Conservation (phyloP, 345 rosid species). For the Linum tenue region DNA sequence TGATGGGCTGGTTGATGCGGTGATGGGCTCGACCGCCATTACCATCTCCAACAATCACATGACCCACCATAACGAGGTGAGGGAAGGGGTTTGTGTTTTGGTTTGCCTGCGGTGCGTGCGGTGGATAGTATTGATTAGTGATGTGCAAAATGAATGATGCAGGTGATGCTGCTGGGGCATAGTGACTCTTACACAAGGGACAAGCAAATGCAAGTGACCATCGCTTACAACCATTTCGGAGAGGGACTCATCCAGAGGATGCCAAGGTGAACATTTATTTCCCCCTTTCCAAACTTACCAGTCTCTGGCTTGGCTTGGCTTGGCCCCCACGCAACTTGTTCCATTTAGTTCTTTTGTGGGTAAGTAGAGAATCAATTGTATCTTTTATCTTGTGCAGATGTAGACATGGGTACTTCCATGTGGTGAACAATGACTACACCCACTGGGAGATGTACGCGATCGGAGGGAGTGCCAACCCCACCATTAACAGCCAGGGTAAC, state of each 20-base stretch:
- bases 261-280: slow-evolving; percentile 53
- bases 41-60: slow-evolving; percentile 83
- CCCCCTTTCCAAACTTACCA: slow-evolving; percentile 1
- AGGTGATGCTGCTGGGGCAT: slow-evolving; percentile 91
- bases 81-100: slow-evolving; percentile 2
- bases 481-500: slow-evolving; percentile 95
- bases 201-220: slow-evolving; percentile 88
- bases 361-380: too few species aligned
- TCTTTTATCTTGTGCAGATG: slow-evolving; percentile 42
- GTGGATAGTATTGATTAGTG: not conserved
- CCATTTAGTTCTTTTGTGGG: too few species aligned
- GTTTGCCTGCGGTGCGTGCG: not conserved
- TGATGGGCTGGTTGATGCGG: slow-evolving; percentile 92
- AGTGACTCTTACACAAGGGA: slow-evolving; percentile 78
- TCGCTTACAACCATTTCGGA: slow-evolving; percentile 94
- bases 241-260: slow-evolving; percentile 90
- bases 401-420: slow-evolving; percentile 91
- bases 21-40: slow-evolving; percentile 90
- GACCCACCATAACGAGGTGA: slow-evolving; percentile 89
- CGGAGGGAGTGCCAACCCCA: slow-evolving; percentile 89
- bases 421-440: slow-evolving; percentile 92
- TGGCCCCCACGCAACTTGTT: not conserved
- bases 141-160: slow-evolving; percentile 5
- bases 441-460: slow-evolving; percentile 99
- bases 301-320: not conserved